These are phyloP conservation scores for Murraya paniculata DNA, from an alignment of 345 rosid genomes.

Conservation along the genomic window DNA sequence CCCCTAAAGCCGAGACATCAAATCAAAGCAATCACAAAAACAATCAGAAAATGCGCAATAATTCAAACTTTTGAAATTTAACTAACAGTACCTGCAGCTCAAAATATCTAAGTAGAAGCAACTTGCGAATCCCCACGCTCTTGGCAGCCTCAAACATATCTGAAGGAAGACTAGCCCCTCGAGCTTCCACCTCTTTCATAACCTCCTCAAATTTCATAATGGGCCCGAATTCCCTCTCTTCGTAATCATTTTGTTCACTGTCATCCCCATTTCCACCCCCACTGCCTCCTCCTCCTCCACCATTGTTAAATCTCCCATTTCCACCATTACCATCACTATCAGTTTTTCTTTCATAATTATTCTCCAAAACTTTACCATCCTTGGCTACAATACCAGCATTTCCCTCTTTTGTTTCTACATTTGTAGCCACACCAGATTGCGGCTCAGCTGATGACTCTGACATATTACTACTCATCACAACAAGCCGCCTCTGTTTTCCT, in stretches of 20 bases:
- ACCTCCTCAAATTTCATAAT: slow-evolving; percentile 74
- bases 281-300: slow-evolving; percentile 37
- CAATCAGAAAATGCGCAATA: background rate
- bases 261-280: slow-evolving; percentile 34
- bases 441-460: slow-evolving; percentile 38
- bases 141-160: slow-evolving; percentile 89
- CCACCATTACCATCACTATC: slow-evolving; percentile 32
- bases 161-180: slow-evolving; percentile 67
- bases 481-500: slow-evolving; percentile 37
- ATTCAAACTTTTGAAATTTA: background rate
- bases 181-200: slow-evolving; percentile 62
- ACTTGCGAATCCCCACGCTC: slow-evolving; percentile 58
- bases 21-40: background rate
- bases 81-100: slow-evolving; percentile 55
- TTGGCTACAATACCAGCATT: slow-evolving; percentile 18
- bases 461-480: slow-evolving; percentile 31
- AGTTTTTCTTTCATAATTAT: slow-evolving; percentile 18
- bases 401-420: slow-evolving; percentile 14
- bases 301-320: slow-evolving; percentile 35
- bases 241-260: slow-evolving; percentile 41
- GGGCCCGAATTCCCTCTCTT: slow-evolving; percentile 79
- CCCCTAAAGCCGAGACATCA: slow-evolving; percentile 42
- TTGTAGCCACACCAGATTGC: slow-evolving; percentile 21
- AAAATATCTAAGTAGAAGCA: slow-evolving; percentile 66
- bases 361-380: slow-evolving; percentile 25